phyloP scores from a whole-genome alignment of 306 rosid genomes.

The Hippophae tibetana region DNA sequence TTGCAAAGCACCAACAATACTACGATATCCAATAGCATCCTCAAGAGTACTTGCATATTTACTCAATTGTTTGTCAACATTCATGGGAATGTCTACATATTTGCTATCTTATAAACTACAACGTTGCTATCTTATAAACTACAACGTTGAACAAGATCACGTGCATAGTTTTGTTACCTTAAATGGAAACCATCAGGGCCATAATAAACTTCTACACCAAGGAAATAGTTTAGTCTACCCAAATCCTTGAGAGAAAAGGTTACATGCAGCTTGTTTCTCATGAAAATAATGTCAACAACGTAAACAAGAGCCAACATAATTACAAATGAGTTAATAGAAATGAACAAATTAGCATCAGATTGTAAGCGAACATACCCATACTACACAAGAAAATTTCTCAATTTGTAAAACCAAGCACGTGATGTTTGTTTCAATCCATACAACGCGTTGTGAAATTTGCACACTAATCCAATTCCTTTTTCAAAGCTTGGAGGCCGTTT shows the following conservation, averaged over 20 bases:
- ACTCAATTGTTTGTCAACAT: neutral
- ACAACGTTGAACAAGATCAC: neutral
- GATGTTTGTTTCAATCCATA: neutral
- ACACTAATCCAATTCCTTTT: neutral
- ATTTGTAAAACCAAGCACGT: neutral
- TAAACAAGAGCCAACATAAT: neutral
- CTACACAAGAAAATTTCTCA: neutral
- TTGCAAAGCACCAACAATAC: too few species aligned
- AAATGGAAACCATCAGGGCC: neutral
- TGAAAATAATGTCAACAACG: neutral
- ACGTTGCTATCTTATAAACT: neutral
- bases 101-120: neutral
- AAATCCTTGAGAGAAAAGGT: neutral
- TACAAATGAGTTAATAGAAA: neutral
- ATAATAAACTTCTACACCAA: neutral
- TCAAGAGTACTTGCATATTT: neutral
- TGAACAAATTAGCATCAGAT: neutral
- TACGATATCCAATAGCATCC: too few species aligned
- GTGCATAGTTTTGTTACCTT: too few species aligned
- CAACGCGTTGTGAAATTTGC: neutral
- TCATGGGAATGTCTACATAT: too few species aligned
- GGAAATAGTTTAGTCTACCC: neutral
- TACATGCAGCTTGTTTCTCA: neutral
- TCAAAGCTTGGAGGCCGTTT: neutral
- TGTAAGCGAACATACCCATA: neutral